Conservation (phyloP, 345 rosid genomes). For the Sisymbrium altissimum region DNA sequence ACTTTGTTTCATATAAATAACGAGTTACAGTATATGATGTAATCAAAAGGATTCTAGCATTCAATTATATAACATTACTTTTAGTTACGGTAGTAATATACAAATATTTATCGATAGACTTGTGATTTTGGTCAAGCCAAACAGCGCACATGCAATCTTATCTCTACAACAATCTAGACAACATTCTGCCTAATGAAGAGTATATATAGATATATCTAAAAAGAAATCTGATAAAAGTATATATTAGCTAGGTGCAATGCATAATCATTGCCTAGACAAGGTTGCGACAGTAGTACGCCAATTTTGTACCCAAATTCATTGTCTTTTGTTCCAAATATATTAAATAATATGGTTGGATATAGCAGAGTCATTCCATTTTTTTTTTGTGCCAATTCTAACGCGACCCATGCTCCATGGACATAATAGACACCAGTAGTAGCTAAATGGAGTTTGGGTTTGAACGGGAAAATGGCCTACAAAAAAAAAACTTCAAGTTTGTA, state of each 20-base stretch:
- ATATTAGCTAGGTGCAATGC: background rate
- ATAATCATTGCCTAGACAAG: conserved; percentile 16
- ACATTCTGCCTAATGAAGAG: conserved; percentile 1
- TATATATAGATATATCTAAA: background rate
- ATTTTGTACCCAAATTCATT: conserved; percentile 1
- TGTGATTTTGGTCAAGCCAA: background rate
- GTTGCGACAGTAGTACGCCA: background rate
- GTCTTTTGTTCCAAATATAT: background rate
- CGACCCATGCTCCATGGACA: background rate
- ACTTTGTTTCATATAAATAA: background rate
- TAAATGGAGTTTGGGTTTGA: background rate
- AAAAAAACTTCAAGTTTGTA: background rate
- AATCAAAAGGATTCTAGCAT: background rate
- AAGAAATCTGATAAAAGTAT: background rate
- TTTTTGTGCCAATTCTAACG: background rate
- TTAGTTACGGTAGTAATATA: background rate
- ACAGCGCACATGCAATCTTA: conserved; percentile 27
- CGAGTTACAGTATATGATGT: background rate
- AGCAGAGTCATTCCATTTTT: background rate
- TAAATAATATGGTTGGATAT: background rate
- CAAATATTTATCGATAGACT: background rate
- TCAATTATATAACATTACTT: background rate
- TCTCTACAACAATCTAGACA: conserved; percentile 12
- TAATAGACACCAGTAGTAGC: background rate
- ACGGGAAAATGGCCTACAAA: background rate